Evolutionary conservation across 169 alveolate genomes (phyloP).

Genomic region (Plasmodium vinckei): DNA sequence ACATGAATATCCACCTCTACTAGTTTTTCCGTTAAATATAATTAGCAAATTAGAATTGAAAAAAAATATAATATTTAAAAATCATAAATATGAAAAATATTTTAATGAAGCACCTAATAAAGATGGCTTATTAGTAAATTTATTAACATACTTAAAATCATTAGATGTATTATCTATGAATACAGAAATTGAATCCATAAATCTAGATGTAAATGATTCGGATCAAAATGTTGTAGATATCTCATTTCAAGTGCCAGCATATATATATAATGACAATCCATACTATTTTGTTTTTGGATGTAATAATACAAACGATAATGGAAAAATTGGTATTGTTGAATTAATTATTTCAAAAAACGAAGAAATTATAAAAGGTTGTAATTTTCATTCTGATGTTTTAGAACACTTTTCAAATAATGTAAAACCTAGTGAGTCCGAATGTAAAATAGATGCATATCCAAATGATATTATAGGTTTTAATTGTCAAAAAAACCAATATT

Average conservation of each 20-base stretch:
- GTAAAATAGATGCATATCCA: conserved; percentile 23
- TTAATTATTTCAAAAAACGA: conserved; percentile 34
- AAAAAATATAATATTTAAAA: conserved; percentile 39
- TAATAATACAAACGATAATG: conserved; percentile 40
- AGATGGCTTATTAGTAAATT: conserved; percentile 11
- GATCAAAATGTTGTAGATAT: neutral
- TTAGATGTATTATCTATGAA: conserved; percentile 16
- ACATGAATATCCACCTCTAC: conserved; percentile 22
- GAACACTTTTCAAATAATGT: conserved; percentile 22
- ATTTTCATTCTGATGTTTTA: conserved; percentile 7
- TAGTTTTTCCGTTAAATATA: conserved; percentile 23
- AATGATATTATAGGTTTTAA: conserved; percentile 50
- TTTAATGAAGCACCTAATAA: conserved; percentile 11
- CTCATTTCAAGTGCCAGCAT: conserved; percentile 51
- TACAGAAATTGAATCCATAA: neutral
- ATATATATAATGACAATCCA: conserved; percentile 14
- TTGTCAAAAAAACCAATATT: conserved; percentile 9
- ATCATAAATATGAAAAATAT: conserved; percentile 8
- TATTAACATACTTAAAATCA: conserved; percentile 29
- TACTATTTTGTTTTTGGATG: conserved; percentile 58
- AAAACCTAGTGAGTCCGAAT: neutral
- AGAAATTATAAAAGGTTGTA: conserved; percentile 46
- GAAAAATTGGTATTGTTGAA: conserved; percentile 44
- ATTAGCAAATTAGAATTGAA: conserved; percentile 35
- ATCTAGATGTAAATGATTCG: conserved; percentile 15